Evolutionary conservation across 148 eudicot genomes (phyloP), one percentile per base, ranked within the genome.

Genomic region (Nyssa sinensis): DNA sequence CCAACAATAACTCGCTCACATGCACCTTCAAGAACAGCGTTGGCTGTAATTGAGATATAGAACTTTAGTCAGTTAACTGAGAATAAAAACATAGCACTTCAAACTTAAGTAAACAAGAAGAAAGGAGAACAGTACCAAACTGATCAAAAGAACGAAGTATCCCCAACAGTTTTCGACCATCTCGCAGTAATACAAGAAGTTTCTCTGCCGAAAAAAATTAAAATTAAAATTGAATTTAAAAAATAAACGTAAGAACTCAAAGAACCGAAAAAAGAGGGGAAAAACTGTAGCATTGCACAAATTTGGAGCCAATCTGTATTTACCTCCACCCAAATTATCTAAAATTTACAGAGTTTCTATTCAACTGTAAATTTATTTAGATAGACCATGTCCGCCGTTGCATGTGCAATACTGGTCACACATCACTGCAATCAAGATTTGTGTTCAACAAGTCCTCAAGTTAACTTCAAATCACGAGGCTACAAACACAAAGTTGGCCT

Each of bases 121-220:
- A 55, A 24, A 21, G 49, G 24, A 69, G 29, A 77, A 23, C 27
- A 17, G 34, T 93, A 96, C 99, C 99, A 71, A 93, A 96, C 82
- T 96, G 99, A 78, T 96, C 99, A 72, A 94, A 94, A 51, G 97
- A 94, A 24, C 96, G 90, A 31, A 94, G 92, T 76, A 74, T 90
- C 73, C 98, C 98, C 80, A 89, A 67, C 17, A 94, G 86, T 80
- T 90, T 94, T 69, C 93, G 88, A 39, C 96, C 98, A 86, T 94
- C 98, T 82, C 93, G 81, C 53, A 92, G 88, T 85, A 90, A 80
- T 27, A 94, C 87, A 70, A 94, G 92, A 78, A 94, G 89, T 82
- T 94, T 94, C 82, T 85, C 98, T 94, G 93, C 62, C 51, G 23
- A 60, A n/a, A 16, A 74, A 23, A 67, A 17, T n/a, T n/a, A n/a